These are phyloP conservation scores for Coprinellus micaceus DNA, from an alignment of 768 basidiomycete species.

Conservation along the genomic window DNA sequence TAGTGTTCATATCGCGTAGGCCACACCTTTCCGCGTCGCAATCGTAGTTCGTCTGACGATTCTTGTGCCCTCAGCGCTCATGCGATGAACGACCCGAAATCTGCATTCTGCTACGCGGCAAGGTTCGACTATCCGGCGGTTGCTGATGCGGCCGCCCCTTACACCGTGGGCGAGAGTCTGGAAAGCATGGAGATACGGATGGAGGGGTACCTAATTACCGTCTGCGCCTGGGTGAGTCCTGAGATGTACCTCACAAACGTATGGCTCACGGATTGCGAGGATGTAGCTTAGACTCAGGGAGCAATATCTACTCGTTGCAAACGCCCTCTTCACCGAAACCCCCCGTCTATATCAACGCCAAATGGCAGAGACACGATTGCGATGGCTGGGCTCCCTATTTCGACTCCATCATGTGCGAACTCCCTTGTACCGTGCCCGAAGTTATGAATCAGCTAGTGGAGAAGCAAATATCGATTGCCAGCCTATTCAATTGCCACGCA, in stretches of 20 bases:
- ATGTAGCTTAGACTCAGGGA: not conserved
- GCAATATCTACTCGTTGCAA: not conserved
- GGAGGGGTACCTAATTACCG: not conserved
- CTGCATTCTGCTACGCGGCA: not conserved
- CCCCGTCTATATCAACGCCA: too few relatives aligned
- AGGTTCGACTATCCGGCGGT: not conserved
- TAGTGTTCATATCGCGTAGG: too few relatives aligned
- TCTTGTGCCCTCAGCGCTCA: not conserved
- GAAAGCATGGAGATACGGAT: not conserved
- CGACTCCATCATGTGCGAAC: too few relatives aligned
- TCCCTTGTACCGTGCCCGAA: too few relatives aligned
- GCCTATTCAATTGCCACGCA: too few relatives aligned
- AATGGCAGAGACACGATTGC: too few relatives aligned
- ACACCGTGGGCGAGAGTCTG: not conserved
- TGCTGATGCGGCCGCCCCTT: conserved; percentile 4
- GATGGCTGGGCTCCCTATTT: too few relatives aligned
- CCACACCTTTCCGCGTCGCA: too few relatives aligned
- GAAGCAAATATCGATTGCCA: too few relatives aligned
- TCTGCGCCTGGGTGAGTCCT: not conserved
- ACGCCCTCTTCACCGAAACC: too few relatives aligned
- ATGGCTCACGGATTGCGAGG: not conserved
- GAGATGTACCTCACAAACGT: not conserved
- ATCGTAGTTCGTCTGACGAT: too few relatives aligned
- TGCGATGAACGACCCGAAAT: not conserved
- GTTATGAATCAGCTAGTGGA: too few relatives aligned